phyloP scores from a whole-genome alignment of 148 eudicot species.

The Diospyros kaki region DNA sequence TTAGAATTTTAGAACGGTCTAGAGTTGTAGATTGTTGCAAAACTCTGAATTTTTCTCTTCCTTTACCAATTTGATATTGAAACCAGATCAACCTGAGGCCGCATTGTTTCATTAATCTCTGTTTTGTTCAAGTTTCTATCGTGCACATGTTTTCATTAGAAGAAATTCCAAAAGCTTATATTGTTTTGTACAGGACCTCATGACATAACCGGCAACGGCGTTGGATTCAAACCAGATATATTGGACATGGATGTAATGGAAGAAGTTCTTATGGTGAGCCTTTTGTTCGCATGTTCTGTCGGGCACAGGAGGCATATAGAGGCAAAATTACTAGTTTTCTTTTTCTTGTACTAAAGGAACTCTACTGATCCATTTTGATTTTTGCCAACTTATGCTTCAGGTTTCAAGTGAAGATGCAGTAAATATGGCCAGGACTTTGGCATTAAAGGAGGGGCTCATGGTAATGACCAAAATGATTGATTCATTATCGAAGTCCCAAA shows the following conservation, averaged over 20 bases:
- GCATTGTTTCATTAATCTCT: too few relatives aligned
- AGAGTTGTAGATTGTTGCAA: too few relatives aligned
- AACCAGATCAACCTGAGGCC: too few relatives aligned
- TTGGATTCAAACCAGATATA: constrained; percentile 93
- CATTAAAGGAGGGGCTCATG: constrained; percentile 88
- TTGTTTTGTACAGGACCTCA: constrained; percentile 65
- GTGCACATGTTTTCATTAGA: background rate
- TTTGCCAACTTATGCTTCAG: constrained; percentile 27
- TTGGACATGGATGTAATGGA: constrained; percentile 97
- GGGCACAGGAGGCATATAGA: too few relatives aligned
- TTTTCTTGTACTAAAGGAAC: background rate
- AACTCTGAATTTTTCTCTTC: too few relatives aligned
- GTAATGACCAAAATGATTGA: constrained; percentile 27
- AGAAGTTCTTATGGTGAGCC: constrained; percentile 75
- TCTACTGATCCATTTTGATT: constrained; percentile 6
- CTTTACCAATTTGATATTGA: too few relatives aligned
- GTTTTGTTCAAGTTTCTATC: background rate
- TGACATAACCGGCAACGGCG: constrained; percentile 89
- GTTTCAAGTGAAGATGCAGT: constrained; percentile 88
- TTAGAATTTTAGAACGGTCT: too few relatives aligned
- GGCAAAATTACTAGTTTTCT: background rate
- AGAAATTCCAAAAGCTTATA: background rate
- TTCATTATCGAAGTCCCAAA: background rate
- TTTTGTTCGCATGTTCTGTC: too few relatives aligned
- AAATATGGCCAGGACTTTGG: constrained; percentile 86